These are phyloP conservation scores for Lachnellula arida DNA, from an alignment of 2,329 filamentous ascomycete species.

Conservation along the genomic window DNA sequence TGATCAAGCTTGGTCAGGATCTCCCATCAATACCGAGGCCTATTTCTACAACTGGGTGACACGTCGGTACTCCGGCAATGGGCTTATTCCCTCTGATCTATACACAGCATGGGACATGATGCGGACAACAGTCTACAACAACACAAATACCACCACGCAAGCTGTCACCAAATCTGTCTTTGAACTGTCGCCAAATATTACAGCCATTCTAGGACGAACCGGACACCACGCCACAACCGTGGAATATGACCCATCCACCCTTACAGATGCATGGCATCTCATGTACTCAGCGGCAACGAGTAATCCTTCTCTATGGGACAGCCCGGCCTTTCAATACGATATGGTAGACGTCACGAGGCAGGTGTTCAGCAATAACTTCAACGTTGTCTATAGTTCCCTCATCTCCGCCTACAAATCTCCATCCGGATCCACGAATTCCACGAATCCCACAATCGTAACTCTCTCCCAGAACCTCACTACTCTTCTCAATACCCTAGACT, in stretches of 20 bases:
- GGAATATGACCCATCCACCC: slow-evolving; percentile 36
- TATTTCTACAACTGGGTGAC: slow-evolving; percentile 44
- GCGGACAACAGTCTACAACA: slow-evolving; percentile 44
- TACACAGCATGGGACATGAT: slow-evolving; percentile 44
- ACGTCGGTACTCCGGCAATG: slow-evolving; percentile 36
- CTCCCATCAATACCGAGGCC: slow-evolving; percentile 38
- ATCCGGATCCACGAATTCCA: slow-evolving; percentile 8
- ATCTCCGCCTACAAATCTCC: slow-evolving; percentile 32
- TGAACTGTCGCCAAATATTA: slow-evolving; percentile 40
- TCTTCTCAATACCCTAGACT: slow-evolving; percentile 37
- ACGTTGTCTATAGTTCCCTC: slow-evolving; percentile 49
- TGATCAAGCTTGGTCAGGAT: slow-evolving; percentile 45
- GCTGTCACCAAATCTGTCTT: slow-evolving; percentile 42
- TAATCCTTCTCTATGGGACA: slow-evolving; percentile 35
- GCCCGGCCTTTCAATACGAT: slow-evolving; percentile 42
- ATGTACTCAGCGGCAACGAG: slow-evolving; percentile 35
- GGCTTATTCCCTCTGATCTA: slow-evolving; percentile 29
- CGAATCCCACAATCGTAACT: slow-evolving; percentile 16
- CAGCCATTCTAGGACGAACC: slow-evolving; percentile 36
- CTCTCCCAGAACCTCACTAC: slow-evolving; percentile 31
- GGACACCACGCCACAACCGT: slow-evolving; percentile 40
- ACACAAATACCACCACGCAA: slow-evolving; percentile 38
- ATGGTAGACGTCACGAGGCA: slow-evolving; percentile 46
- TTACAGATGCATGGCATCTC: slow-evolving; percentile 38
- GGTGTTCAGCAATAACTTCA: slow-evolving; percentile 43